Conservation (phyloP, 179 eudicot genomes). For the Beta macrorhiza region DNA sequence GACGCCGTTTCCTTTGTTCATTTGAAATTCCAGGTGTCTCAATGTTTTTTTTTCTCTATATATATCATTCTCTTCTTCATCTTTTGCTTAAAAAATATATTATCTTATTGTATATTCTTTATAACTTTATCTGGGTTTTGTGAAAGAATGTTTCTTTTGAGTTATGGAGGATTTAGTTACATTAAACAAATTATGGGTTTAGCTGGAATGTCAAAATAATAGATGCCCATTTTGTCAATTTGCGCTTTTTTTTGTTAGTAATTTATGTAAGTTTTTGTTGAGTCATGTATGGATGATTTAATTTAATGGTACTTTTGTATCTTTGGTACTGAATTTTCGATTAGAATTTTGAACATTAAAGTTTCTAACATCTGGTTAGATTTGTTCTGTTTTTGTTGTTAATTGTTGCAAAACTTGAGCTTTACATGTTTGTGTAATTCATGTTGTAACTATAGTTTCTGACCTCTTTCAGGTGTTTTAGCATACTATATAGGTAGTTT, state of each 20-base stretch:
- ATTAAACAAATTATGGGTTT: not conserved
- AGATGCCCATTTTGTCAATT: constrained; percentile 1
- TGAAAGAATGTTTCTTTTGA: not conserved
- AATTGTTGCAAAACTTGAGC: not conserved
- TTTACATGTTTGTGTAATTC: constrained; percentile 4
- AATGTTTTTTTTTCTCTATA: not conserved
- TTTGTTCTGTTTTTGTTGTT: not conserved
- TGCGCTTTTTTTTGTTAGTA: not conserved
- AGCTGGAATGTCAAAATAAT: not conserved
- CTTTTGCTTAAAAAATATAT: not conserved
- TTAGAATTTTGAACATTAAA: not conserved
- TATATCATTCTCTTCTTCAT: not conserved
- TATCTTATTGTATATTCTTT: not conserved
- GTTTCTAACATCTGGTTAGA: not conserved
- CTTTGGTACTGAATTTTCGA: not conserved
- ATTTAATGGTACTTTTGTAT: not conserved
- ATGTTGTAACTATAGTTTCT: not conserved
- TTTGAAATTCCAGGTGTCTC: not conserved
- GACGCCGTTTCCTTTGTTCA: not conserved
- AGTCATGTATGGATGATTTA: not conserved
- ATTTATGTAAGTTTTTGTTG: not conserved
- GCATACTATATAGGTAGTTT: constrained; percentile 2
- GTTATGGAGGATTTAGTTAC: not conserved
- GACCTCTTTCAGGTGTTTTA: constrained; percentile 8
- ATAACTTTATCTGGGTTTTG: not conserved